A percentile compares a stretch with the other conserved stretches of the same genome.
Evolutionary conservation across 108 stramenopile genomes (phyloP).

Genomic region (Skeletonema tropicum): DNA sequence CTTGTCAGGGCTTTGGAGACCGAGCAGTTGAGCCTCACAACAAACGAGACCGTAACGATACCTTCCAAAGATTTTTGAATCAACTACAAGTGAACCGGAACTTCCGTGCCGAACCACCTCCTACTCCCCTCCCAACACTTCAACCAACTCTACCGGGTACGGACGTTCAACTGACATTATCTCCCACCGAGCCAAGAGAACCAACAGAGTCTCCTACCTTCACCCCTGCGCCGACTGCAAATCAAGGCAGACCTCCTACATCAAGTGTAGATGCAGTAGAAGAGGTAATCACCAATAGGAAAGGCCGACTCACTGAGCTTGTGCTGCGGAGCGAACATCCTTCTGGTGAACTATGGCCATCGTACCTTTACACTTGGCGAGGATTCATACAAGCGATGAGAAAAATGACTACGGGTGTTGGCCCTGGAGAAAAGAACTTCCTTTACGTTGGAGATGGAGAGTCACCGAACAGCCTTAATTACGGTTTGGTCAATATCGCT

Average conservation of each 20-base stretch:
- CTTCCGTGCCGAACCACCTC: slow-evolving; percentile 31
- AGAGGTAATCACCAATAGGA: slow-evolving; percentile 8
- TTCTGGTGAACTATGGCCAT: slow-evolving; percentile 27
- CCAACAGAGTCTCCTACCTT: slow-evolving; percentile 29
- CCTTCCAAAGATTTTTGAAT: slow-evolving; percentile 42
- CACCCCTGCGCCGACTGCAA: slow-evolving; percentile 24
- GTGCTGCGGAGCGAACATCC: slow-evolving; percentile 34
- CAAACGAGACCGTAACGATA: slow-evolving; percentile 34
- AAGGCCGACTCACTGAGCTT: slow-evolving; percentile 17
- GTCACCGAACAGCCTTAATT: slow-evolving; percentile 21
- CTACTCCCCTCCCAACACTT: slow-evolving; percentile 34
- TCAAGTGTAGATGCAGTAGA: slow-evolving; percentile 11
- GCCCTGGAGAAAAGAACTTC: slow-evolving; percentile 41
- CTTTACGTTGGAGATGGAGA: slow-evolving; percentile 45
- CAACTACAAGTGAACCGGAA: slow-evolving; percentile 24
- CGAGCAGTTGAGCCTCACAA: slow-evolving; percentile 33
- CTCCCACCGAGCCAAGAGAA: slow-evolving; percentile 3
- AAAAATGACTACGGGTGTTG: slow-evolving; percentile 37
- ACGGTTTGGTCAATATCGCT: slow-evolving; percentile 40
- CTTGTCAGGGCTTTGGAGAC: slow-evolving; percentile 28
- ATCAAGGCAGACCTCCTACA: slow-evolving; percentile 24
- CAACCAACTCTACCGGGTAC: slow-evolving; percentile 18
- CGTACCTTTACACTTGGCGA: slow-evolving; percentile 38
- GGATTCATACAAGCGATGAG: slow-evolving; percentile 30
- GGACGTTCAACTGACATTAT: slow-evolving; percentile 3